These are phyloP conservation scores for Pterocarpus macrocarpus DNA, from an alignment of 306 rosid species.

Conservation along the genomic window DNA sequence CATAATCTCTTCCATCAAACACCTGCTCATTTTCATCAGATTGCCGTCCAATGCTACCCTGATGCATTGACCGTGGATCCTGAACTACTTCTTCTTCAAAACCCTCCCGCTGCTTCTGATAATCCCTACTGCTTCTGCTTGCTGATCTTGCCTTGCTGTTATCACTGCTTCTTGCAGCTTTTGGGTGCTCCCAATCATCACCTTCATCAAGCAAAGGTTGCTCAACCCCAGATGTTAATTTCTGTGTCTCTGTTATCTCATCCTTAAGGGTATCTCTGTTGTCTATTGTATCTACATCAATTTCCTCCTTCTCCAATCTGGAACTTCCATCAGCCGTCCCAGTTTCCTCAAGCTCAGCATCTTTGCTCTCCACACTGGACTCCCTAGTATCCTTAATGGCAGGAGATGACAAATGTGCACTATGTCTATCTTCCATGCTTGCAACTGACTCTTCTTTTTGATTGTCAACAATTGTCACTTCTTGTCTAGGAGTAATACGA, in stretches of 20 bases:
- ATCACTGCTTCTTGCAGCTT: slow-evolving; percentile 94
- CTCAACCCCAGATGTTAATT: slow-evolving; percentile 63
- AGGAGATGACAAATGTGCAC: slow-evolving; percentile 67
- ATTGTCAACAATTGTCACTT: slow-evolving; percentile 51
- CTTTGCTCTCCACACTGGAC: slow-evolving; percentile 70
- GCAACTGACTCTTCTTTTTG: slow-evolving; percentile 75
- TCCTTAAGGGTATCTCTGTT: slow-evolving; percentile 54
- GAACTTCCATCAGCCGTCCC: slow-evolving; percentile 68
- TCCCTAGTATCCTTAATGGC: slow-evolving; percentile 57
- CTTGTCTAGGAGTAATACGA: slow-evolving; percentile 57
- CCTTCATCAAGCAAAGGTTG: slow-evolving; percentile 65
- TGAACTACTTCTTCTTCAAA: slow-evolving; percentile 93
- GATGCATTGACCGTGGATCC: slow-evolving; percentile 67
- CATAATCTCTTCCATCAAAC: slow-evolving; percentile 64
- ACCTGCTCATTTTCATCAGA: slow-evolving; percentile 74
- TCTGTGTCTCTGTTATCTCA: slow-evolving; percentile 58
- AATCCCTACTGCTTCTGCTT: slow-evolving; percentile 75
- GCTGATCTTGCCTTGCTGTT: slow-evolving; percentile 96
- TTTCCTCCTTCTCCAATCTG: slow-evolving; percentile 67
- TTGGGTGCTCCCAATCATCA: slow-evolving; percentile 83
- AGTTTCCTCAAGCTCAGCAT: slow-evolving; percentile 66
- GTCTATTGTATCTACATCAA: slow-evolving; percentile 42
- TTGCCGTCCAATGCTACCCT: slow-evolving; percentile 60
- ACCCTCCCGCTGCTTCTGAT: slow-evolving; percentile 76
- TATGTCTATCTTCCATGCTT: slow-evolving; percentile 70